Percentiles rank a stretch among this genome's conserved stretches.
These are phyloP conservation scores for Cryomyces antarcticus DNA, from an alignment of 495 filamentous ascomycete species.

Conservation along the genomic window DNA sequence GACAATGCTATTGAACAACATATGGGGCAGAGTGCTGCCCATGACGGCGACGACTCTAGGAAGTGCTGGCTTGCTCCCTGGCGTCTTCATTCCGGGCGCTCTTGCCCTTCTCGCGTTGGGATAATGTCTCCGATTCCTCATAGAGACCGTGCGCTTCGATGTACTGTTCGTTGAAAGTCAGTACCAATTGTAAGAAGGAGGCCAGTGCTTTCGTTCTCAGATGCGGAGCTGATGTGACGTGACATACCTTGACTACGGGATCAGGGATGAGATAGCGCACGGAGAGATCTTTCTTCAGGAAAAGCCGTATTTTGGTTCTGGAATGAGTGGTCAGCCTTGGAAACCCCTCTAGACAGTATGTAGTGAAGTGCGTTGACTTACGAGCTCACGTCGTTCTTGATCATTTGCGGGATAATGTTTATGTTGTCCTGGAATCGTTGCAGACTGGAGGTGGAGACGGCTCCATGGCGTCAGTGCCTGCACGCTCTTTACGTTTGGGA, in stretches of 20 bases:
- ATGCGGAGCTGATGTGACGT: neutral
- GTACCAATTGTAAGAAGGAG: neutral
- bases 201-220: slow-evolving; percentile 9
- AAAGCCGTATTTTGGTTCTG: slow-evolving; percentile 38
- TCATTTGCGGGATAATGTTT: slow-evolving; percentile 69
- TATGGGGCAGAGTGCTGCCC: too few relatives aligned
- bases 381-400: slow-evolving; percentile 79
- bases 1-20: too few relatives aligned
- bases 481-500: slow-evolving; percentile 32
- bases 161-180: slow-evolving; percentile 26
- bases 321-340: neutral
- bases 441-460: slow-evolving; percentile 5
- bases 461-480: slow-evolving; percentile 75
- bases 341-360: neutral
- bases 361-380: slow-evolving; percentile 21
- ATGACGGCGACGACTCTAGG: too few relatives aligned
- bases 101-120: neutral
- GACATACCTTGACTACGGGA: slow-evolving; percentile 30
- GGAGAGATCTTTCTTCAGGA: slow-evolving; percentile 64
- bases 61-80: too few relatives aligned
- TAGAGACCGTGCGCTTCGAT: slow-evolving; percentile 60
- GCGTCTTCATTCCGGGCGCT: too few relatives aligned
- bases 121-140: slow-evolving; percentile 16
- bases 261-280: slow-evolving; percentile 44
- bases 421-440: slow-evolving; percentile 63